A percentile compares a stretch with the other conserved stretches of the same genome.
Conservation (phyloP, 306 rosid species). For the Argentina anserina region DNA sequence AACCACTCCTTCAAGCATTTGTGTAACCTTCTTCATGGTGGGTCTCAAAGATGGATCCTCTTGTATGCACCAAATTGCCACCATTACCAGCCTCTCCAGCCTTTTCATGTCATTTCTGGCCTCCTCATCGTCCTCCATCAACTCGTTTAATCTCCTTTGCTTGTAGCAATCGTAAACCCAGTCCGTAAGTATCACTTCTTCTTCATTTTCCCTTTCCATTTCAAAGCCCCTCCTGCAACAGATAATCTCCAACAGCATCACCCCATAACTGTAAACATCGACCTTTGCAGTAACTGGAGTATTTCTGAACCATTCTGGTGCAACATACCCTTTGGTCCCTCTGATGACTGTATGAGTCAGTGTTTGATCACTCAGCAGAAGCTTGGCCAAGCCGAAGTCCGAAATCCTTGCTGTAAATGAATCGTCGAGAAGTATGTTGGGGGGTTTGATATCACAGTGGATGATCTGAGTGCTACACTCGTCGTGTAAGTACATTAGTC, state of each 20-base stretch:
- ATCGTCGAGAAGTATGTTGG: slow-evolving; percentile 5
- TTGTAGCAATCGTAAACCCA: slow-evolving; percentile 1
- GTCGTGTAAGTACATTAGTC: background rate
- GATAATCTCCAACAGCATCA: background rate
- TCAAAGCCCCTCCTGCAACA: slow-evolving; percentile 22
- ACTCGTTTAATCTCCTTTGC: background rate
- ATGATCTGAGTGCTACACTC: slow-evolving; percentile 8
- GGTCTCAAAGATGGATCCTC: slow-evolving; percentile 30
- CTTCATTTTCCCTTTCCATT: slow-evolving; percentile 16
- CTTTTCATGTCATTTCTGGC: background rate
- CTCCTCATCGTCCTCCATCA: background rate
- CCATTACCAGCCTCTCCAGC: background rate
- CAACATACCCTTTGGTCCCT: slow-evolving; percentile 3
- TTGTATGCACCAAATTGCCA: slow-evolving; percentile 29
- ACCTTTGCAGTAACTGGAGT: background rate
- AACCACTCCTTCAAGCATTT: slow-evolving; percentile 7
- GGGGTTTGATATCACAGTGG: slow-evolving; percentile 4
- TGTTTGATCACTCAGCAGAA: slow-evolving; percentile 12
- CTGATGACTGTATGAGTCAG: slow-evolving; percentile 3
- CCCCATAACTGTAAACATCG: slow-evolving; percentile 3
- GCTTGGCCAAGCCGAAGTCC: slow-evolving; percentile 17
- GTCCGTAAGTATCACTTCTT: slow-evolving; percentile 3
- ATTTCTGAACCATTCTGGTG: background rate
- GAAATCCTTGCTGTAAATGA: slow-evolving; percentile 13
- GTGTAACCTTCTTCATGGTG: slow-evolving; percentile 24